Conservation (phyloP, 768 basidiomycete genomes). For the Asterophora lycoperdoides region DNA sequence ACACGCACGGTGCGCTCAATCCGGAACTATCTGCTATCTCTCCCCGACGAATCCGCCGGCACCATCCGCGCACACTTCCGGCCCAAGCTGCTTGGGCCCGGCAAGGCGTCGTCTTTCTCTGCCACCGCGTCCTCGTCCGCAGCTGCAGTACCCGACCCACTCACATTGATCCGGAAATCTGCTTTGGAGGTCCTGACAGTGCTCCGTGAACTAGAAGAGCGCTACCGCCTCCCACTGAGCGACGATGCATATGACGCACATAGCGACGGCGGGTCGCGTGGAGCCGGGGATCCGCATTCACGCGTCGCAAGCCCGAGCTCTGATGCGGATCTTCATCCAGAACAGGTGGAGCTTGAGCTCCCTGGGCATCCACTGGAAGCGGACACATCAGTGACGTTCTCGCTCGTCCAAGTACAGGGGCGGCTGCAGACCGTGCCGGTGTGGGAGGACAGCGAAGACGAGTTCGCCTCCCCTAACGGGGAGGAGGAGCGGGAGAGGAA, state of each 20-base stretch:
- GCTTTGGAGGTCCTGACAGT: slow-evolving; percentile 82
- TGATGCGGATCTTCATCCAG: slow-evolving; percentile 32
- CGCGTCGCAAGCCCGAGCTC: slow-evolving; percentile 40
- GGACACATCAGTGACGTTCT: slow-evolving; percentile 64
- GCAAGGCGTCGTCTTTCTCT: slow-evolving; percentile 30
- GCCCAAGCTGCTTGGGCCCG: slow-evolving; percentile 39
- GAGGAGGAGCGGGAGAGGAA: slow-evolving; percentile 37
- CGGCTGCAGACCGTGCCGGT: slow-evolving; percentile 63
- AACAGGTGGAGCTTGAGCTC: slow-evolving; percentile 28
- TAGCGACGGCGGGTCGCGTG: slow-evolving; percentile 53
- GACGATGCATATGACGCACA: slow-evolving; percentile 83
- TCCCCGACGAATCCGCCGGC: slow-evolving; percentile 69
- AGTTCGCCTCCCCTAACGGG: slow-evolving; percentile 9
- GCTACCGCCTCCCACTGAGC: slow-evolving; percentile 64
- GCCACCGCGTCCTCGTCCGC: slow-evolving; percentile 27
- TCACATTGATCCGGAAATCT: slow-evolving; percentile 65
- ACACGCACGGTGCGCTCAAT: slow-evolving; percentile 79
- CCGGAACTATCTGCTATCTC: slow-evolving; percentile 76
- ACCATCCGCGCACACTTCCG: slow-evolving; percentile 57
- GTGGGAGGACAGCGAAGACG: slow-evolving; percentile 72
- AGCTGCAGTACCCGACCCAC: slow-evolving; percentile 47
- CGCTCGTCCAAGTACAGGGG: slow-evolving; percentile 66
- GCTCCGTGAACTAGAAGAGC: slow-evolving; percentile 79
- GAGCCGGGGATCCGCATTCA: slow-evolving; percentile 28
- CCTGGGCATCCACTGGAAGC: slow-evolving; percentile 36